These are phyloP conservation scores for Solanum ossicruentum DNA, from an alignment of 257 asterid genomes.

Conservation along the genomic window DNA sequence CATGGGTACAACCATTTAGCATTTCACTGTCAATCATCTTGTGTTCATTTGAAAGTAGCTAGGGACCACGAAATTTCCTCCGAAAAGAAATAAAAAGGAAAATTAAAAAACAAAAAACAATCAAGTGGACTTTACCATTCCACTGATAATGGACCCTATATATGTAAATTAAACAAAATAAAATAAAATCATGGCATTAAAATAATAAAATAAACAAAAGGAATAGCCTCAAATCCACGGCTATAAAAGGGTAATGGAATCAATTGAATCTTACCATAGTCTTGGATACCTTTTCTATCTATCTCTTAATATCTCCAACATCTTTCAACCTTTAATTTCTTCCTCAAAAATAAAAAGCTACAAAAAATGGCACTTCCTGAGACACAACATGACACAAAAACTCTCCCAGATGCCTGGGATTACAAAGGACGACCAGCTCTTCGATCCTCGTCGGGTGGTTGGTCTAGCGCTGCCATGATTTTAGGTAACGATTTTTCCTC, in stretches of 20 bases:
- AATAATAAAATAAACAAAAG: neutral
- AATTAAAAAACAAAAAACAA: neutral
- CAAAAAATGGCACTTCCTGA: slow-evolving; percentile 54
- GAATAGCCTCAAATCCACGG: neutral
- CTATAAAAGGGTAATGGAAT: slow-evolving; percentile 15
- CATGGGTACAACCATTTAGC: neutral
- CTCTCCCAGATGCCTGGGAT: slow-evolving; percentile 71
- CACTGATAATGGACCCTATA: neutral
- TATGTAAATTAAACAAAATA: neutral
- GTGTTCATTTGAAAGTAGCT: neutral
- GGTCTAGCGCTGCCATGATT: slow-evolving; percentile 78
- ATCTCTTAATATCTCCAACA: neutral
- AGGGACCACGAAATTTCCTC: neutral
- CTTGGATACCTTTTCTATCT: neutral
- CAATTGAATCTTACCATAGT: slow-evolving; percentile 1
- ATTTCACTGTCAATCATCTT: neutral
- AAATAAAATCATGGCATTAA: neutral
- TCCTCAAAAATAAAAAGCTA: neutral
- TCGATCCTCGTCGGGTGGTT: slow-evolving; percentile 66
- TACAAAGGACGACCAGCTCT: slow-evolving; percentile 62
- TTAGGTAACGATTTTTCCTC: slow-evolving; percentile 24
- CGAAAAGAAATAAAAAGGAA: neutral
- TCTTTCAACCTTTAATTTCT: neutral
- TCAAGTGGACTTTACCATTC: neutral
- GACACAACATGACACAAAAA: slow-evolving; percentile 37